Percentiles rank a stretch among this genome's conserved stretches.
Conservation (phyloP, 2,329 filamentous ascomycete genomes). For the Fusarium proliferatum region DNA sequence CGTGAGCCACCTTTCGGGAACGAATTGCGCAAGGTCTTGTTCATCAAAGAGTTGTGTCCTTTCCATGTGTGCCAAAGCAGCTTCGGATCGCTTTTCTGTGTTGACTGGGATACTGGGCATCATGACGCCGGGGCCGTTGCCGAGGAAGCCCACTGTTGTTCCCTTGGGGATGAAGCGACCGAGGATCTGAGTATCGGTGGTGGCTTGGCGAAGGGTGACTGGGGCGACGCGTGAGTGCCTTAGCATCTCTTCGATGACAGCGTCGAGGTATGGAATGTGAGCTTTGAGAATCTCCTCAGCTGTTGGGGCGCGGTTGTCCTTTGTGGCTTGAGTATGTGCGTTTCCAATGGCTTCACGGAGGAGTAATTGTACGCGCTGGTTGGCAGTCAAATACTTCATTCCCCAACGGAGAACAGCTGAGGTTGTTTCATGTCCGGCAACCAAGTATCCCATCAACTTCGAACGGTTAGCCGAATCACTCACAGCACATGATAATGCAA, state of each 20-base stretch:
- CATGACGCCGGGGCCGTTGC: constrained; percentile 42
- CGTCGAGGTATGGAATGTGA: constrained; percentile 51
- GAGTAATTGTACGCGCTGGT: constrained; percentile 42
- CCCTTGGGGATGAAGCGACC: constrained; percentile 50
- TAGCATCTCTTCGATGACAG: constrained; percentile 52
- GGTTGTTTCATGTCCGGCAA: constrained; percentile 45
- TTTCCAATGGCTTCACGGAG: constrained; percentile 41
- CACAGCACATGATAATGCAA: fast-evolving
- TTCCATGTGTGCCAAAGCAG: background rate
- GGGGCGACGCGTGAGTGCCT: constrained; percentile 44
- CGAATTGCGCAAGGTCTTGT: constrained; percentile 43
- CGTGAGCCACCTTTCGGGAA: constrained; percentile 53
- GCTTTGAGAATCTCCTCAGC: constrained; percentile 45
- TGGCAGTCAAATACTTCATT: constrained; percentile 38
- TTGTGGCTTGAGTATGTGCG: constrained; percentile 32
- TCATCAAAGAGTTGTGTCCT: constrained; percentile 38
- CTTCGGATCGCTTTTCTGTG: constrained; percentile 16
- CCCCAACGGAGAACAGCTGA: constrained; percentile 37
- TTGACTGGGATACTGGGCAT: constrained; percentile 38
- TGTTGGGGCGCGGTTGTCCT: constrained; percentile 37
- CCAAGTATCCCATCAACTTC: constrained; percentile 40
- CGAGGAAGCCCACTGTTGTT: constrained; percentile 45
- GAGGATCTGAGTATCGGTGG: constrained; percentile 48
- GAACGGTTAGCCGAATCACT: background rate
- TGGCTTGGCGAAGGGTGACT: constrained; percentile 44